Evolutionary conservation across 257 asterid genomes (phyloP).

Genomic region (Paraleonurus japonicus): DNA sequence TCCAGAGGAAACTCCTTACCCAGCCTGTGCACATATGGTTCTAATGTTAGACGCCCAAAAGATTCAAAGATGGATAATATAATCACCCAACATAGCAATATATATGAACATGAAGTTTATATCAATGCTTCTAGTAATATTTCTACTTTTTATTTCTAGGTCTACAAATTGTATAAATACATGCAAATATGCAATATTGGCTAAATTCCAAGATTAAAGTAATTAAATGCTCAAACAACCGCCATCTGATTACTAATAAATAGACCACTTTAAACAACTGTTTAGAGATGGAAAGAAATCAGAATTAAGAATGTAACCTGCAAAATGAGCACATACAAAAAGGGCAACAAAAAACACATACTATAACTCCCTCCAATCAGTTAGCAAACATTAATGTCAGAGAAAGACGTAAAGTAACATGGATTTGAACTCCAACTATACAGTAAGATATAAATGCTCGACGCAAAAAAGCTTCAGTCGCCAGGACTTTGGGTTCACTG

Average conservation of each 20-base stretch:
- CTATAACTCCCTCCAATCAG: constrained; percentile 8
- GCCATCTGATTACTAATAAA: background rate
- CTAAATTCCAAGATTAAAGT: background rate
- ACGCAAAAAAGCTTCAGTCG: background rate
- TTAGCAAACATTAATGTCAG: background rate
- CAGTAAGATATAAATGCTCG: background rate
- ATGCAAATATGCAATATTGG: background rate
- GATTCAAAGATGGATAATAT: background rate
- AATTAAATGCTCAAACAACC: background rate
- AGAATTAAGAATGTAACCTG: background rate
- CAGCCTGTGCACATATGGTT: constrained; percentile 55
- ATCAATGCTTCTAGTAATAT: background rate
- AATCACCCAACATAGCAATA: background rate
- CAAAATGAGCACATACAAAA: background rate
- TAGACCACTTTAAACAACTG: background rate
- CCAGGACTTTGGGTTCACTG: background rate
- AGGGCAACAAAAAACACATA: background rate
- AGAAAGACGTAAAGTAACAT: background rate
- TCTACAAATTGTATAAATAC: background rate
- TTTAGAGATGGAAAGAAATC: background rate
- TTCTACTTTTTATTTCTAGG: background rate
- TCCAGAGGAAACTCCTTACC: constrained; percentile 87
- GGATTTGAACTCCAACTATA: background rate
- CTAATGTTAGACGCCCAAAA: background rate
- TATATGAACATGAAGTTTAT: background rate